Evolutionary conservation across 2,329 filamentous ascomycete genomes (phyloP).

Genomic region (Didymella exigua): DNA sequence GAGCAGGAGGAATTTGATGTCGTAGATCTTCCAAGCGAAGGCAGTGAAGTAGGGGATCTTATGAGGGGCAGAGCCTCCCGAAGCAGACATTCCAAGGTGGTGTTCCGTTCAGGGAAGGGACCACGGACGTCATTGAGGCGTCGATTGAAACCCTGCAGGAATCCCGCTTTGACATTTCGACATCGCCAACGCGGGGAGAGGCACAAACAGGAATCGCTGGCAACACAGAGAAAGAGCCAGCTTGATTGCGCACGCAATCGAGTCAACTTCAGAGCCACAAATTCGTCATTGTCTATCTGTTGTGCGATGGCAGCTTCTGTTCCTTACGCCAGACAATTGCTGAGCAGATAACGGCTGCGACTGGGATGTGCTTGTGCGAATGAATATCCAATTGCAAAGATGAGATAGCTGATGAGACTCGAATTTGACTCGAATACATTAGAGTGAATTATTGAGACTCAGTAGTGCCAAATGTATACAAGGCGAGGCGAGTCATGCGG

Average conservation of each 20-base stretch:
- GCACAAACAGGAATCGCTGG: slow-evolving; percentile 12
- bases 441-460: no score
- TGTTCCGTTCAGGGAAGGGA: slow-evolving; percentile 32
- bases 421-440: no score
- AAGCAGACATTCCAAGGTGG: slow-evolving; percentile 32
- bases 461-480: not conserved
- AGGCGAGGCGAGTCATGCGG: slow-evolving; percentile 4
- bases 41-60: slow-evolving; percentile 27
- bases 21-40: slow-evolving; percentile 25
- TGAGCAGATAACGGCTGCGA: not conserved
- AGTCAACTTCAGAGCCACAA: not conserved
- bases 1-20: slow-evolving; percentile 28
- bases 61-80: slow-evolving; percentile 19
- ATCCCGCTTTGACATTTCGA: slow-evolving; percentile 21
- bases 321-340: not conserved
- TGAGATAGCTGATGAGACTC: no score
- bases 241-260: not conserved
- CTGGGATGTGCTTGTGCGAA: not conserved
- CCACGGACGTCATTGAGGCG: slow-evolving; percentile 38
- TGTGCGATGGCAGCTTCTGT: not conserved
- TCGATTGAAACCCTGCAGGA: slow-evolving; percentile 27
- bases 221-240: not conserved
- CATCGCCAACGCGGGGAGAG: not conserved
- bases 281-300: no score
- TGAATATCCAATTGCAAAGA: no score